Conservation (phyloP, 352 stramenopile genomes). For the Phytophthora sansomeana region DNA sequence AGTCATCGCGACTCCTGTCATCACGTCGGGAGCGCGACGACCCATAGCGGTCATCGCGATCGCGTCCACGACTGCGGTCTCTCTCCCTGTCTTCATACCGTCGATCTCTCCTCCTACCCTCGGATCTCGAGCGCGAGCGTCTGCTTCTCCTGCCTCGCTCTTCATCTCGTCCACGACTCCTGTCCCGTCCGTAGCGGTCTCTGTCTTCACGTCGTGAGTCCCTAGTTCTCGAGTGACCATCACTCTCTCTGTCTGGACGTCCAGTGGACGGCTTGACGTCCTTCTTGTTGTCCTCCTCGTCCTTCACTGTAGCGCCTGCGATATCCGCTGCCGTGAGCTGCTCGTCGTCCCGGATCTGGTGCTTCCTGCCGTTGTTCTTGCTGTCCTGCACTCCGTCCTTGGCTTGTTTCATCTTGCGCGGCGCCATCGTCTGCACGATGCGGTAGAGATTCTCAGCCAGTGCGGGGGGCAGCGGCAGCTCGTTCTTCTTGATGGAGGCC, state of each 20-base stretch:
- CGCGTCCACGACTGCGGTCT: conserved; percentile 38
- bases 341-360: conserved; percentile 68
- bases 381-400: background rate
- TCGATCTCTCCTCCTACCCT: conserved; percentile 31
- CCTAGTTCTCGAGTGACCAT: conserved; percentile 21
- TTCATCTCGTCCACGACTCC: conserved; percentile 36
- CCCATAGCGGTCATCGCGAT: conserved; percentile 35
- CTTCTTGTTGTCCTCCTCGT: conserved; percentile 34
- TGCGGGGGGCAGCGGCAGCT: conserved; percentile 64
- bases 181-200: conserved; percentile 37
- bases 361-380: conserved; percentile 32
- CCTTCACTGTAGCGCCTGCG: conserved; percentile 41
- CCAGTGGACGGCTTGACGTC: conserved; percentile 9
- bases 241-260: conserved; percentile 22
- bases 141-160: conserved; percentile 38
- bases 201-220: conserved; percentile 16
- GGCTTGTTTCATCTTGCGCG: conserved; percentile 49
- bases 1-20: conserved; percentile 42
- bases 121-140: conserved; percentile 53
- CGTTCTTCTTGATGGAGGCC: conserved; percentile 63
- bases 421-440: conserved; percentile 86
- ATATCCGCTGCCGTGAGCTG: conserved; percentile 79
- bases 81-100: conserved; percentile 30
- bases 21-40: conserved; percentile 39
- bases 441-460: conserved; percentile 83